A percentile compares a stretch with the other conserved stretches of the same genome.
These are phyloP conservation scores for Psilocybe cubensis DNA, from an alignment of 768 basidiomycete species.

Conservation along the genomic window DNA sequence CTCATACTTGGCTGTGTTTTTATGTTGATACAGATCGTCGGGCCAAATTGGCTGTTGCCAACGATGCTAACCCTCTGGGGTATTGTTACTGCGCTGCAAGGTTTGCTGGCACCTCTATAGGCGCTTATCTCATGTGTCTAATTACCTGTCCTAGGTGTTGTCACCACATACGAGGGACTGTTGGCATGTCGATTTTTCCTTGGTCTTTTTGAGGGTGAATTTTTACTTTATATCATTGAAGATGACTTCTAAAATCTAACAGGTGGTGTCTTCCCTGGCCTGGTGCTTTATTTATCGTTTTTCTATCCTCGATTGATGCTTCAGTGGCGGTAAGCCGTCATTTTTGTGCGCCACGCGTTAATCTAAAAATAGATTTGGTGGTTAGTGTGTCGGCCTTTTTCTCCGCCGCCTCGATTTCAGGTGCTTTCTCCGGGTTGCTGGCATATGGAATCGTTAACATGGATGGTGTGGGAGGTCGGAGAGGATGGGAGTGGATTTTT, in stretches of 20 bases:
- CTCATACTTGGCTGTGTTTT: not conserved
- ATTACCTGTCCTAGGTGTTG: conserved; percentile 41
- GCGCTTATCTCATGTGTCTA: not conserved
- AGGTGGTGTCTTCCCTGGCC: conserved; percentile 63
- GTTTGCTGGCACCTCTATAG: conserved; percentile 28
- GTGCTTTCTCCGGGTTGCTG: conserved; percentile 71
- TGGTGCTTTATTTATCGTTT: conserved; percentile 59
- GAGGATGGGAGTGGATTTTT: conserved; percentile 75
- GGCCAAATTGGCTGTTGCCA: conserved; percentile 62
- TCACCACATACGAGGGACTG: conserved; percentile 45
- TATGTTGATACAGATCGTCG: conserved; percentile 41
- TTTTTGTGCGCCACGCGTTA: not conserved
- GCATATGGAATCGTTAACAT: conserved; percentile 69
- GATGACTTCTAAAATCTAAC: not conserved
- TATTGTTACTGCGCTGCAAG: conserved; percentile 65
- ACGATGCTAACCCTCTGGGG: conserved; percentile 71
- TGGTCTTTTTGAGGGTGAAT: conserved; percentile 49
- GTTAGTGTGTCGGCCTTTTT: conserved; percentile 52
- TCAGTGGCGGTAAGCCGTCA: conserved; percentile 44
- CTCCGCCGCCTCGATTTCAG: conserved; percentile 58
- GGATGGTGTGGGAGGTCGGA: conserved; percentile 53
- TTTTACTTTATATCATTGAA: not conserved
- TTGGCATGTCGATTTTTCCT: conserved; percentile 55
- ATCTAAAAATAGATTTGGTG: conserved; percentile 21
- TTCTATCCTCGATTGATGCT: conserved; percentile 56